Percentiles rank a stretch among this genome's conserved stretches.
These are phyloP conservation scores for Xylaria digitata DNA, from an alignment of 2,329 filamentous ascomycete species.

Conservation along the genomic window DNA sequence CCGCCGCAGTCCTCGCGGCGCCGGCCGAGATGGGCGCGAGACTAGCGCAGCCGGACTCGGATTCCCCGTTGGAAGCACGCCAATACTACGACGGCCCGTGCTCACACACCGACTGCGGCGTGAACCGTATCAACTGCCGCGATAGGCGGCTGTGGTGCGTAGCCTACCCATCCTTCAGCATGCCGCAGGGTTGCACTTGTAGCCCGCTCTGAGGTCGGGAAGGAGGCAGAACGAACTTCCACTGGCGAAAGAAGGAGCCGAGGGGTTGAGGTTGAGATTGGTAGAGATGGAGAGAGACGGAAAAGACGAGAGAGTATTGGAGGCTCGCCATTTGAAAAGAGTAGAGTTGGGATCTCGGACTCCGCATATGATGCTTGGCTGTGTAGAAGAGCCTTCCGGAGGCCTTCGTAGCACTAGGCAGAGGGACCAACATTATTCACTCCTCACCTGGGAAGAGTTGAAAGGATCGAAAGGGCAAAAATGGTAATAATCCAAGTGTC, in stretches of 20 bases:
- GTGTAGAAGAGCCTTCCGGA: no score
- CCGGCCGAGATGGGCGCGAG: neutral
- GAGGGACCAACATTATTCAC: no score
- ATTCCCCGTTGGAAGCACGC: conserved; percentile 14
- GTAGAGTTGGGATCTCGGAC: neutral
- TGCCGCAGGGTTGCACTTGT: conserved; percentile 32
- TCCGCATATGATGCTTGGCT: neutral
- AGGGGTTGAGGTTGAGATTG: neutral
- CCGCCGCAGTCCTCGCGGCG: conserved; percentile 9
- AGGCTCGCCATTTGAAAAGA: neutral
- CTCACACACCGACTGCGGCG: conserved; percentile 32
- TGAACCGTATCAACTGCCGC: conserved; percentile 25
- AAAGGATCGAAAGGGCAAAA: no score
- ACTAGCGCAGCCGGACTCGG: neutral
- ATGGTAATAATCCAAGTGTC: no score
- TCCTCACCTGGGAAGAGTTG: no score
- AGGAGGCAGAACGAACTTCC: no score
- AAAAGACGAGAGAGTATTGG: neutral
- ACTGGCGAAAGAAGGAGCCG: no score
- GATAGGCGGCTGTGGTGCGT: conserved; percentile 24
- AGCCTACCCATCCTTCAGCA: conserved; percentile 11
- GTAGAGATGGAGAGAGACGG: neutral
- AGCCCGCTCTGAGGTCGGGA: conserved; percentile 11
- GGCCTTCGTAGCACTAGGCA: no score
- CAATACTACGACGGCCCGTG: conserved; percentile 32